Base-by-base conservation (phyloP, 2,329 filamentous ascomycete species). In the Aspergillus piperis region DNA sequence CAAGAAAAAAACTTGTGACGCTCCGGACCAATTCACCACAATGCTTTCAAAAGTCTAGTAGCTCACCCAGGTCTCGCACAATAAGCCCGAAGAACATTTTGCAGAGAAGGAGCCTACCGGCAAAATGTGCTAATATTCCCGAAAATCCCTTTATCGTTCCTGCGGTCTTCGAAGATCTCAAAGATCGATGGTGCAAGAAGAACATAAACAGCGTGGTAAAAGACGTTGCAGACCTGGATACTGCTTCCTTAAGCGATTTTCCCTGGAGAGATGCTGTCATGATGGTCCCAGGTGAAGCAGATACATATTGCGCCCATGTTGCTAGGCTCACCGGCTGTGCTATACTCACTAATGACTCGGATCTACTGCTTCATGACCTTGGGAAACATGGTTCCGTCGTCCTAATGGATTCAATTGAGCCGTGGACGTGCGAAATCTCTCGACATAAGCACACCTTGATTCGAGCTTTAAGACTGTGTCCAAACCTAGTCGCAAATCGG, bases 201-300 rank as follows among this genome's bases (percentile, higher is more conserved):
- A 65, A 59, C 17, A 74, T 77, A 21, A 39, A 32, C 5, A 47
- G 58, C n/a, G 59, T 67, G 13, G 57, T 65, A 11, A 32, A 61
- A 19, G 59, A 62, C 32, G 8, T 61, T 49, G 53, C 57, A 17
- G 51, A 72, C 64, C 4, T 68, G 63, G 61, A 70, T 81, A 48
- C 79, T 8, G 19, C 54, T 25, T 48, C 57, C 4, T 30, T 62
- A 21, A 51, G 44, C n/a, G 64, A 64, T 5, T 72, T 70, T 57
- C 68, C 68, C 15, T 79, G 76, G 75, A 70, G 69, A 8, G 62
- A 70, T 2, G 67, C 77, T 5, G 82, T 81, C 0, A 77, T 81
- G 23, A 81, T 95, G 11, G 88, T 96, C 0, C 87, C 91, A 0
- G 92, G 90, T 0, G 94, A 98, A 76, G 94, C 94, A 1, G 94